Evolutionary conservation across 1,284 basidiomycete genomes (phyloP), one percentile per base, ranked within the genome.

Genomic region (Sporisorium iseilematis-ciliati): DNA sequence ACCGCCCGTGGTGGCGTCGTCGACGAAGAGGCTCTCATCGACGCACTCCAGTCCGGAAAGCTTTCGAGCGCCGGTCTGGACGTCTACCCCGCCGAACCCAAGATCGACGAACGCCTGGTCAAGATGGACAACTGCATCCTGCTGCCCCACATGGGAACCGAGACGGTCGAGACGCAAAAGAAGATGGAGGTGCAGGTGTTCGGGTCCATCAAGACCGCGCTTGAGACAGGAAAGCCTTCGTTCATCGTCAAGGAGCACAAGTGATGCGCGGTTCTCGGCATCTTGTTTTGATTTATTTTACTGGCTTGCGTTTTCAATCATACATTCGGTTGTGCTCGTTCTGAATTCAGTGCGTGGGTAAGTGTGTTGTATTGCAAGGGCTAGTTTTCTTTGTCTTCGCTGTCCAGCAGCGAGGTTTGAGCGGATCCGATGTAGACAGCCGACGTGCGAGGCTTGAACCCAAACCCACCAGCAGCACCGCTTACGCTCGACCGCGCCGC

Each of bases 21-120:
- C 18, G 85, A 88, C 58, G 87, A 88, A 68, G 50, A 74, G 40
- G 81, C 76, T 8, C 63, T 82, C 31, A 79, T 79, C n/a, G 55
- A 64, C 2, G 81, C 81, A 1, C 65, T 82, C 25, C 62, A 78
- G 42, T 57, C 58, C 11, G 74, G 68, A 26, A 63, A 48, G 46
- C 72, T 73, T 53, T 55, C 61, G 81, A 94, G 92, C 23, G 78
- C 93, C n/a, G 95, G 95, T n/a, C 87, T 97, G 33, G 95, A 97
- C 79, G 94, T 96, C 40, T 97, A 90, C 88, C 73, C 73, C 16
- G 73, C 63, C 12, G 74, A 76, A 33, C 74, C 74, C 18, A 65
- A 71, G 40, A 72, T 72, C 55, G 74, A 76, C 60, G 48, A 65
- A 18, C 42, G 74, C 7, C 56, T 76, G 7, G 49, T 76, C 42